Conservation (phyloP, 768 basidiomycete species). For the Pisolithus orientalis region DNA sequence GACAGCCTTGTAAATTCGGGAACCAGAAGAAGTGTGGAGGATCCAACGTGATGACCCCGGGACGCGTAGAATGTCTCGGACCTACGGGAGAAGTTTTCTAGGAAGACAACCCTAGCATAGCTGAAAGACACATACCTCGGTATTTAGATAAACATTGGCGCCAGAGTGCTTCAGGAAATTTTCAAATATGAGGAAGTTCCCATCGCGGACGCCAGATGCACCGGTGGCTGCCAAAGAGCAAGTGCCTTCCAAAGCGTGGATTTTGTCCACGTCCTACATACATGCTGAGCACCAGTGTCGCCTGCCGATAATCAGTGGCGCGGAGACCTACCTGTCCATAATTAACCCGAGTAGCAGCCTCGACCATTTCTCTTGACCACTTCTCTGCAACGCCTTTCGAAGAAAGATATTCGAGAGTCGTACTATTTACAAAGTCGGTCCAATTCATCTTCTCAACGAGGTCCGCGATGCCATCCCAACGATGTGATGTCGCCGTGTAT, state of each 20-base stretch:
- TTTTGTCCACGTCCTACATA: constrained; percentile 52
- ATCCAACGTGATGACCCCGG: constrained; percentile 46
- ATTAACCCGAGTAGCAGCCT: constrained; percentile 77
- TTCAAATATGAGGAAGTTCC: constrained; percentile 84
- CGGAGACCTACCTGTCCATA: constrained; percentile 58
- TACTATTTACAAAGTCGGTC: constrained; percentile 41
- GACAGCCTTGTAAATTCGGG: constrained; percentile 58
- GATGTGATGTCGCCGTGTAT: constrained; percentile 48
- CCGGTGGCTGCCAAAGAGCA: constrained; percentile 66
- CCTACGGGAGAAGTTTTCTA: constrained; percentile 29
- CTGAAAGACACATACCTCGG: constrained; percentile 41
- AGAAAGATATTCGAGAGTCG: constrained; percentile 51
- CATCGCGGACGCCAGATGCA: constrained; percentile 63
- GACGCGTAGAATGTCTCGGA: constrained; percentile 43
- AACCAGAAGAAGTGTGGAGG: constrained; percentile 42
- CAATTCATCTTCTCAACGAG: constrained; percentile 51
- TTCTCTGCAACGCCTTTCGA: constrained; percentile 46
- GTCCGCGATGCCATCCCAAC: constrained; percentile 56
- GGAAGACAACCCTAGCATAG: constrained; percentile 44
- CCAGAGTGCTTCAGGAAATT: constrained; percentile 65
- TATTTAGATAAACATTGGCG: constrained; percentile 67
- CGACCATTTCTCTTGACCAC: constrained; percentile 70
- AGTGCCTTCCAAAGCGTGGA: constrained; percentile 74
- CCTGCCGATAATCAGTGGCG: neutral
- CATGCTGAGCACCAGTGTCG: neutral